Base-by-base conservation (phyloP, 2,329 filamentous ascomycete species). In the Aspergillus fischeri region DNA sequence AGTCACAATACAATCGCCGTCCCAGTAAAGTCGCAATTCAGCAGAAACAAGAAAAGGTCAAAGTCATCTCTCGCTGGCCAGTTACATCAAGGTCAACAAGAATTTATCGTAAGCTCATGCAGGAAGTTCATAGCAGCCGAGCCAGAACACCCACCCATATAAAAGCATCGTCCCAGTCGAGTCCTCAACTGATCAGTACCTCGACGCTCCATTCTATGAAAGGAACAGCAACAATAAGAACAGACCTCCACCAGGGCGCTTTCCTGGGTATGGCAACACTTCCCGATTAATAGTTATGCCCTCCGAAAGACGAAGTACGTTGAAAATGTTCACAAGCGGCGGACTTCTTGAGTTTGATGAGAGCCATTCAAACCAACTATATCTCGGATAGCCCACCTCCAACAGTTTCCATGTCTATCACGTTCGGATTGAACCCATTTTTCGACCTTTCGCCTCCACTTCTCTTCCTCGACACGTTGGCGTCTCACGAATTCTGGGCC, bases 401-500 rank as follows among this genome's bases (percentile, higher is more conserved):
- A 92, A 53, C 82, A 82, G 65, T 81, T 75, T 59, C 79, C 78
- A 45, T 72, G 64, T 54, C 65, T 69, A 27, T 66, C 63, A 62
- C 81, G 78, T 59, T 83, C 81, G 62, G 81, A 77, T 52, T 83
- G 83, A 62, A 93, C 84, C 94, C 94, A 99, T 67, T 85, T 87
- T 70, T 90, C 88, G 64, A 93, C 93, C 76, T 92, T 93, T 72
- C 87, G 87, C 64, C 88, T 83, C 94, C 94, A 99, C 60, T 90
- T 83, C 50, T 91, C 88, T 76, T 99, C 94, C 75, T 99, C 94
- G 68, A 93, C 91, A 58, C 90, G 84, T 70, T 97, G 93, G 61
- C 92, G 83, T 66, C 88, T 83, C 61, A 97, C 87, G 70, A 97
- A 99, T 73, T 95, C 91, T 3, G 93, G 94, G 0, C 94, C 94